These are phyloP conservation scores for Adansonia digitata DNA, from an alignment of 345 rosid genomes.

Conservation along the genomic window DNA sequence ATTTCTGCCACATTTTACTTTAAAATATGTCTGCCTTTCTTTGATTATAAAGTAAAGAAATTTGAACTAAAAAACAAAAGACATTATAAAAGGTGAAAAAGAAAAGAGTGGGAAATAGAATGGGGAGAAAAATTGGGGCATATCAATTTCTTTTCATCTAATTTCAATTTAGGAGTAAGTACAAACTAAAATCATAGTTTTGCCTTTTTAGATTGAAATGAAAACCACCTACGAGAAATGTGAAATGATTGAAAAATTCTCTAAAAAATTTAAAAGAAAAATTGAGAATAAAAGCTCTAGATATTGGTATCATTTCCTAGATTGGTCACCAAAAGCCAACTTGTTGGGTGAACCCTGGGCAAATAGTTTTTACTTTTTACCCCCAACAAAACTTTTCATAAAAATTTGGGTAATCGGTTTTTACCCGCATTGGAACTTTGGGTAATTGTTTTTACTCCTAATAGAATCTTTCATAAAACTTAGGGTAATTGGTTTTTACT, in stretches of 20 bases:
- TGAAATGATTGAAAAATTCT: constrained; percentile 5
- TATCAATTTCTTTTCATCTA: neutral
- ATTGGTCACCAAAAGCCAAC: neutral
- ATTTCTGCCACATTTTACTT: neutral
- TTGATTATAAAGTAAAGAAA: neutral
- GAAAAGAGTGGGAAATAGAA: neutral
- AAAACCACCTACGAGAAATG: neutral
- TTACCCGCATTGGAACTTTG: no score
- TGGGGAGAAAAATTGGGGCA: neutral
- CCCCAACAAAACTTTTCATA: no score
- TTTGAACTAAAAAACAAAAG: neutral
- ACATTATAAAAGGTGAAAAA: neutral
- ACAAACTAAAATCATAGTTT: neutral
- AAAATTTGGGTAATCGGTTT: no score
- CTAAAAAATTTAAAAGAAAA: neutral
- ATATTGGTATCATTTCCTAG: neutral
- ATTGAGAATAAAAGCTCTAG: neutral
- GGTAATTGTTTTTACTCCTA: no score
- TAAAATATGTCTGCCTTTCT: neutral
- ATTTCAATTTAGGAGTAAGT: neutral
- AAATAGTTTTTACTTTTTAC: neutral
- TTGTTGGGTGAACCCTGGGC: neutral
- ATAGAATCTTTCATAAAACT: no score
- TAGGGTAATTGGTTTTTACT: no score
- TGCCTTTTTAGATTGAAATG: neutral